Evolutionary conservation across 768 basidiomycete species (phyloP).

Genomic region (Arthromyces matolae): DNA sequence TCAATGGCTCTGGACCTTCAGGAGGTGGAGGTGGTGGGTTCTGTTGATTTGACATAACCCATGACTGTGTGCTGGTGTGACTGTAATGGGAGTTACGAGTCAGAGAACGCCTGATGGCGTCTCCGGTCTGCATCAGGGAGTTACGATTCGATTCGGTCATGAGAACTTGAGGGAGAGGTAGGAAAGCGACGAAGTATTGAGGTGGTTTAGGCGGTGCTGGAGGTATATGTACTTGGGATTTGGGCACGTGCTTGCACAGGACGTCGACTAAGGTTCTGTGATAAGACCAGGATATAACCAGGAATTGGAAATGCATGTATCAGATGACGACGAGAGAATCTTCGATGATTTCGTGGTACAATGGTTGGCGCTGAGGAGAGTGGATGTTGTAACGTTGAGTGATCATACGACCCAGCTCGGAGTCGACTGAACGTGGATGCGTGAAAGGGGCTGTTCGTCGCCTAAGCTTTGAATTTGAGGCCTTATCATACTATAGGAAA

Average conservation of each 20-base stretch:
- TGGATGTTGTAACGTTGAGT: no score
- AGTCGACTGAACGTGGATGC: no score
- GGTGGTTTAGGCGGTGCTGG: neutral
- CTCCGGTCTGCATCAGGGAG: conserved; percentile 12
- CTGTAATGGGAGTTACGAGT: conserved; percentile 21
- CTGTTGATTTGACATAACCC: conserved; percentile 34
- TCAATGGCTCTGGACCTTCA: conserved; percentile 10
- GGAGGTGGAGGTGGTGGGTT: conserved; percentile 29
- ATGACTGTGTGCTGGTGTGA: conserved; percentile 32
- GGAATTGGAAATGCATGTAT: neutral
- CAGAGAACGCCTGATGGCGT: conserved; percentile 15
- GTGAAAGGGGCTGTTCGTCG: no score
- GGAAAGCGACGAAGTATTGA: neutral
- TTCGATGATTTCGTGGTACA: neutral
- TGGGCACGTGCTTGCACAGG: neutral
- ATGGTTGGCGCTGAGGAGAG: no score
- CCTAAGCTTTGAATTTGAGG: no score
- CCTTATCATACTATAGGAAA: no score
- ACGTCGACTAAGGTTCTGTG: conserved; percentile 1
- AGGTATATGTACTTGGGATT: neutral
- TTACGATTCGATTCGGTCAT: conserved; percentile 16
- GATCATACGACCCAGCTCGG: no score
- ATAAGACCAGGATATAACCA: neutral
- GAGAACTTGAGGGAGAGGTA: neutral
- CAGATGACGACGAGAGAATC: no score